Base-by-base conservation (phyloP, 495 filamentous ascomycete genomes). In the Penicillium cataractarum region DNA sequence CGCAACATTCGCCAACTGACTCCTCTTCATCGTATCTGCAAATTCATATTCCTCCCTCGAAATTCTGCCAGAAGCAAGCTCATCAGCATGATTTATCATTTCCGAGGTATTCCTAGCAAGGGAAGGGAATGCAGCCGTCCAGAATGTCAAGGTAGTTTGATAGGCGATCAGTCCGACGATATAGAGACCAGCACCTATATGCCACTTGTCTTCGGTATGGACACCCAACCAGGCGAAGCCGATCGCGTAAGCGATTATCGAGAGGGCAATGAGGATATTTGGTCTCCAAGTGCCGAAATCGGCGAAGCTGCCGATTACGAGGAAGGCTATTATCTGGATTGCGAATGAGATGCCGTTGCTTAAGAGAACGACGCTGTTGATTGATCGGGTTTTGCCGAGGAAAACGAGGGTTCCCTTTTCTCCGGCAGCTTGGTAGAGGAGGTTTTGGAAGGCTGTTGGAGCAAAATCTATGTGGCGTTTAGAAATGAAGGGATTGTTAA, bases 101-200 rank as follows among this genome's bases (percentile, higher is more conserved):
- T 78, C 72, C 2, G 66, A 55, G 1, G 84, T 83, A 61, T 87
- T 86, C 13, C 85, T 65, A 13, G 84, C 84, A 15, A 87, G 75
- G 0, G 80, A 78, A 21, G 84, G 85, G 57, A 87, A 87, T 17
- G 84, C 82, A 0, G 84, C 83, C 13, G 84, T 85, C 84, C 84
- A 87, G 71, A 86, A 87, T 9, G 84, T 86, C 40, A 87, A 69
- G 4, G 82, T 83, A 2, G 84, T 85, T 71, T 87, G 84, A 64
- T 86, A 86, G n/a, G 83, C 83, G 63, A 86, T 85, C 56, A 86
- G 62, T n/a, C 84, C 83, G 33, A 86, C 75, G 61, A 87, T 84
- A 66, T 86, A 86, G 29, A 87, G 56, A 10, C 78, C 84, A 0
- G 79, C 74, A 12, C 76, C 84, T 51, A 79, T 69, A 56, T 81